Evolutionary conservation across 2,329 filamentous ascomycete genomes (phyloP), one percentile per base, ranked within the genome.

Genomic region (Ophiosphaerella herpotricha): DNA sequence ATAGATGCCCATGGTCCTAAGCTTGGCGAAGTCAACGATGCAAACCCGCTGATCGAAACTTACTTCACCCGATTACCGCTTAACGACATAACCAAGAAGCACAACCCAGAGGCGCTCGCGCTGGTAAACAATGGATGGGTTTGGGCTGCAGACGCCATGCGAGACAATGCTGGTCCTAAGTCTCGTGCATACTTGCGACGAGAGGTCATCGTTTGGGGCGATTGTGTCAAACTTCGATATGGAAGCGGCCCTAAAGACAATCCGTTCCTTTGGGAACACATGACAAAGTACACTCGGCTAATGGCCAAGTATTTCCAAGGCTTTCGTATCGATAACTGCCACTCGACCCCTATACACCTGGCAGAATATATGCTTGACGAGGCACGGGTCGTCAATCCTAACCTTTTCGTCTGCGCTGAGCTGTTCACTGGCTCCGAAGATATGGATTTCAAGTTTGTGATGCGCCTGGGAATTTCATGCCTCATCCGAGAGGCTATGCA

Each of bases 401-500:
- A 97, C 65, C 77, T 97, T 6, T 94, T 95, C 45, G 88, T 97
- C 31, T 93, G 94, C 48, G 94, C 94, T 21, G 94, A 99, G 74
- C 83, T 99, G 1, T 99, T 99, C 71, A 94, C 91, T 1, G 94
- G 94, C 9, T 94, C 91, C 0, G 94, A 99, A 71, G 89, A 95
- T 67, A 96, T 90, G 80, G 94, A 99, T 68, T 97, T 95, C 68
- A 82, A 96, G 46, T 99, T 97, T 69, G 92, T 96, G 59, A 95
- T 96, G 76, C 85, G 91, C 21, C 84, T 99, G 2, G 94, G 94
- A 5, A 82, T 99, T 48, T 95, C 90, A 71, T 90, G 91, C 6
- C 82, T 99, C 43, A 96, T 99, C 60, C 86, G 94, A 51, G 94
- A 99, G 75, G 93, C 93, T 9, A 99, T 99, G 95, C 94, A 99